A percentile compares a stretch with the other conserved stretches of the same genome.
Evolutionary conservation across 345 rosid genomes (phyloP).

Genomic region (Mallotus nudiflorus): DNA sequence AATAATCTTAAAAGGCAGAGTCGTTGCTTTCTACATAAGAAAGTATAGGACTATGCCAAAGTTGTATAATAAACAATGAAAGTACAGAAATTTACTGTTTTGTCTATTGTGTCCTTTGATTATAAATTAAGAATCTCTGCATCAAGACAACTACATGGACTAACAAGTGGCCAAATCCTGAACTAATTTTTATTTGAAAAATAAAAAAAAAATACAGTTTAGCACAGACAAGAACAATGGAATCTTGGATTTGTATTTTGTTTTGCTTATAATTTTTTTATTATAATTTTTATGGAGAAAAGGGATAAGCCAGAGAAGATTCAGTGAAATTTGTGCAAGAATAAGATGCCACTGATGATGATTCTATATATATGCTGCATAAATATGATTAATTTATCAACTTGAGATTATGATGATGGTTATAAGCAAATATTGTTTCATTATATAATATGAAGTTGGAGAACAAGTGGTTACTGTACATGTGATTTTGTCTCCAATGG

Average conservation of each 20-base stretch:
- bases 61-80: neutral
- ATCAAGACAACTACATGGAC: conserved; percentile 17
- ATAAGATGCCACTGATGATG: conserved; percentile 12
- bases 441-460: neutral
- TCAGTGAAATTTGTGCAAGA: conserved; percentile 11
- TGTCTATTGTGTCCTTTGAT: neutral
- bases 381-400: conserved; percentile 4
- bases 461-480: neutral
- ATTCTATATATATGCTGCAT: neutral
- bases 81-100: neutral
- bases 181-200: neutral
- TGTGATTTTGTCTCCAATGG: neutral
- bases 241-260: conserved; percentile 33
- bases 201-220: conserved; percentile 3
- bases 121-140: conserved; percentile 23
- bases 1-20: neutral
- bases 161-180: conserved; percentile 20
- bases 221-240: conserved; percentile 18
- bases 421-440: no score
- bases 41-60: neutral
- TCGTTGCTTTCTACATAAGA: neutral
- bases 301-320: conserved; percentile 17
- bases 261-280: neutral
- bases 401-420: neutral
- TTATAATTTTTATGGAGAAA: neutral